phyloP scores from a whole-genome alignment of 164 flowering plant species.

The Umbellularia californica region DNA sequence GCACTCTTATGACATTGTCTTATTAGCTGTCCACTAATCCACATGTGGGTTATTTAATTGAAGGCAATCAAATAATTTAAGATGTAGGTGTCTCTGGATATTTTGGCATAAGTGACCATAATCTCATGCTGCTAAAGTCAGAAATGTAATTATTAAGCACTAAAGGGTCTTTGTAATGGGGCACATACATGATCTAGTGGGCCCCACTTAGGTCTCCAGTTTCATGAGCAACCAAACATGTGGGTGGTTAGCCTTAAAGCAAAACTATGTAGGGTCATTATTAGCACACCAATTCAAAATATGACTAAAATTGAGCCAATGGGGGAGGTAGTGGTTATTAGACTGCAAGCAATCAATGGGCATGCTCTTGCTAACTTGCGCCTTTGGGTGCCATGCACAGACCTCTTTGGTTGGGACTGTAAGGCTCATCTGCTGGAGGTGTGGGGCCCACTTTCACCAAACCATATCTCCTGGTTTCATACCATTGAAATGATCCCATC shows the following conservation, averaged over 20 bases:
- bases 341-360: constrained; percentile 1
- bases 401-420: not conserved
- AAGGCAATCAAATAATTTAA: not conserved
- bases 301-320: constrained; percentile 3
- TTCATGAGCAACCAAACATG: not conserved
- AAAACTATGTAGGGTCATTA: not conserved
- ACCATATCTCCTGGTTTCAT: too few relatives aligned
- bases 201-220: not conserved
- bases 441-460: too few relatives aligned
- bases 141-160: not conserved
- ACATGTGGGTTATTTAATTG: not conserved
- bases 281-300: constrained; percentile 4
- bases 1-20: not conserved
- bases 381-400: not conserved
- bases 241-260: not conserved
- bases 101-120: not conserved
- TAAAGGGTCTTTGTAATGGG: not conserved
- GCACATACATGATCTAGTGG: not conserved
- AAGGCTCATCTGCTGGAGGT: too few relatives aligned
- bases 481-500: too few relatives aligned
- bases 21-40: not conserved
- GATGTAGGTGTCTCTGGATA: not conserved
- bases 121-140: not conserved
- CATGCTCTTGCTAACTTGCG: not conserved
- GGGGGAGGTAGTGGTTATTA: not conserved